Percentiles rank a stretch among this genome's conserved stretches.
These are phyloP conservation scores for Podila clonocystis DNA, from an alignment of 192 early-diverging fungal species.

Conservation along the genomic window DNA sequence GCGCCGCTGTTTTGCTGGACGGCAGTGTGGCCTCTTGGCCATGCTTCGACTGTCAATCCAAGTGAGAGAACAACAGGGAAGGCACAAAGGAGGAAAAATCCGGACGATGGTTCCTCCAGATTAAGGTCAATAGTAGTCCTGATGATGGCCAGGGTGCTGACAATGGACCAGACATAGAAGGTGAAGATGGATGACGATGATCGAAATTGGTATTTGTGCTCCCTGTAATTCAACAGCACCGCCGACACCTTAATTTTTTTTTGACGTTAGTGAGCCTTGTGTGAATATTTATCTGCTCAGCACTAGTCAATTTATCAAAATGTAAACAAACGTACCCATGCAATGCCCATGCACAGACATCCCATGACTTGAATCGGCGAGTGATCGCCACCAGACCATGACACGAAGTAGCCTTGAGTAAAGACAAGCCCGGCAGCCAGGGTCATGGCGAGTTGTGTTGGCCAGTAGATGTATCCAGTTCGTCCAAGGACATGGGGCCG, in stretches of 20 bases:
- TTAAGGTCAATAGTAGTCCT: background rate
- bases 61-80: background rate
- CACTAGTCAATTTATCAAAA: too few relatives aligned
- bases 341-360: constrained; percentile 7
- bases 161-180: constrained; percentile 12
- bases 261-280: too few relatives aligned
- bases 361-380: background rate
- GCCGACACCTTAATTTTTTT: constrained; percentile 3
- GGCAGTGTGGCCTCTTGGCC: constrained; percentile 9
- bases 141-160: background rate
- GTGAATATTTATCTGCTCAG: too few relatives aligned
- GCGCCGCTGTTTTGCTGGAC: constrained; percentile 5
- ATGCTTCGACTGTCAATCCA: constrained; percentile 11
- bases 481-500: constrained; percentile 17
- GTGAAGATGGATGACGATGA: constrained; percentile 17
- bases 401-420: background rate
- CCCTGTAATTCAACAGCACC: constrained; percentile 7
- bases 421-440: constrained; percentile 4
- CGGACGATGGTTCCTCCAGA: too few relatives aligned
- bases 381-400: background rate
- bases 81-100: background rate
- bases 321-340: constrained; percentile 16
- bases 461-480: constrained; percentile 39
- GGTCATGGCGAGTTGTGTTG: constrained; percentile 24
- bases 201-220: constrained; percentile 17